A percentile compares a stretch with the other conserved stretches of the same genome.
Evolutionary conservation across 2,329 filamentous ascomycete species (phyloP).

Genomic region (Aspergillus uvarum): DNA sequence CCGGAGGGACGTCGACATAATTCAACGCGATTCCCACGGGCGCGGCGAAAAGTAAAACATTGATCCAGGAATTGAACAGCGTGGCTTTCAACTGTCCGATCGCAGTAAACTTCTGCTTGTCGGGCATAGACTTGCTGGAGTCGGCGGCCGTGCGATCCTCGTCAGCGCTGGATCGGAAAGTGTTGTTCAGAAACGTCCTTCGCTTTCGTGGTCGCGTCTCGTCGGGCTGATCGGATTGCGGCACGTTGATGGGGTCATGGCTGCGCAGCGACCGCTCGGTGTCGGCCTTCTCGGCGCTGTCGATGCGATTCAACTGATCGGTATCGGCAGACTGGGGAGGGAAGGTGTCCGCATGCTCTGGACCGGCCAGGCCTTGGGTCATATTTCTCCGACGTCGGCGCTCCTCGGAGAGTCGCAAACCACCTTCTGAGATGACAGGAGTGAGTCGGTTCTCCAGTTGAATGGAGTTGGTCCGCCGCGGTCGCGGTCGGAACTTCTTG

Average conservation of each 20-base stretch:
- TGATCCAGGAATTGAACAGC: slow-evolving; percentile 81
- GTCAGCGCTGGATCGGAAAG: slow-evolving; percentile 13
- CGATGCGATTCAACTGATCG: slow-evolving; percentile 16
- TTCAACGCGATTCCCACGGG: slow-evolving; percentile 77
- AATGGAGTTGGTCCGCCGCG: slow-evolving; percentile 28
- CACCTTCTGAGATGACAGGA: slow-evolving; percentile 24
- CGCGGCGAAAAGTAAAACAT: slow-evolving; percentile 73
- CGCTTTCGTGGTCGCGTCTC: slow-evolving; percentile 28
- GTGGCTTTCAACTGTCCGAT: slow-evolving; percentile 59
- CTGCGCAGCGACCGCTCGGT: slow-evolving; percentile 30
- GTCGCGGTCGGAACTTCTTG: slow-evolving; percentile 37
- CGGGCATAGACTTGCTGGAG: slow-evolving; percentile 16
- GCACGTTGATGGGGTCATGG: slow-evolving; percentile 33
- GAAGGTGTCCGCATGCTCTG: slow-evolving; percentile 27
- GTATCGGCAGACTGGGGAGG: slow-evolving; percentile 27
- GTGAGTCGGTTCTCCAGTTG: slow-evolving; percentile 32
- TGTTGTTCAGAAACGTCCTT: slow-evolving; percentile 22
- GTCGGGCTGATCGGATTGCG: slow-evolving; percentile 17
- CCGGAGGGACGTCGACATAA: slow-evolving; percentile 59
- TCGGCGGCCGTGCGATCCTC: slow-evolving; percentile 13
- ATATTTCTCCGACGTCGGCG: slow-evolving; percentile 25
- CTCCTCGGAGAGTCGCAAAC: slow-evolving; percentile 25
- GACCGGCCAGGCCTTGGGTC: slow-evolving; percentile 23
- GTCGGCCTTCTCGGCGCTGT: slow-evolving; percentile 14
- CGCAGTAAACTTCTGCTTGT: slow-evolving; percentile 38